These are phyloP conservation scores for Letharia lupina DNA, from an alignment of 495 filamentous ascomycete genomes.

Conservation along the genomic window DNA sequence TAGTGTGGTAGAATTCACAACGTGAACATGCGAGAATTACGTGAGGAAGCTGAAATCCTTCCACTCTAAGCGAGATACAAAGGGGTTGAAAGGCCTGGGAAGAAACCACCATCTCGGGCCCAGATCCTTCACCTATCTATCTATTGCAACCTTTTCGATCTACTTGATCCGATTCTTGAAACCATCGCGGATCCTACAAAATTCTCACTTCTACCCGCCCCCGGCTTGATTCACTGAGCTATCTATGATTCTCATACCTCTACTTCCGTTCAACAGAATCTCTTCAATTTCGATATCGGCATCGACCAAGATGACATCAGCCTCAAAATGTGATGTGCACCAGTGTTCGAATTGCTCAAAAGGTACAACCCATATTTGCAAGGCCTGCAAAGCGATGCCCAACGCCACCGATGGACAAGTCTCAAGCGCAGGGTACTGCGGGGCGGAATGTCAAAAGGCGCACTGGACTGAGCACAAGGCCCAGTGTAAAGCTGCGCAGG, in stretches of 20 bases:
- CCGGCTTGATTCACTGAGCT: too few relatives aligned
- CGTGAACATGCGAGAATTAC: not conserved
- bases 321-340: not conserved
- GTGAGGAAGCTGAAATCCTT: not conserved
- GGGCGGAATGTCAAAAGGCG: conserved; percentile 11
- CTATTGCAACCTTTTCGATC: too few relatives aligned
- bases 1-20: not conserved
- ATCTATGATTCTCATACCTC: too few relatives aligned
- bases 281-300: not conserved
- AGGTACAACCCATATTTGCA: not conserved
- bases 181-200: too few relatives aligned
- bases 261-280: too few relatives aligned
- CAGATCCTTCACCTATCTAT: too few relatives aligned
- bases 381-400: not conserved
- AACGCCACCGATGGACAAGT: not conserved
- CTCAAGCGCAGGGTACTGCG: conserved; percentile 5
- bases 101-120: too few relatives aligned
- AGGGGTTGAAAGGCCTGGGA: too few relatives aligned
- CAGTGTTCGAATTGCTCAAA: conserved; percentile 2
- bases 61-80: too few relatives aligned
- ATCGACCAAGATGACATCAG: not conserved
- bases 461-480: conserved; percentile 13
- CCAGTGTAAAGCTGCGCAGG: conserved; percentile 6
- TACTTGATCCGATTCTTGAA: too few relatives aligned
- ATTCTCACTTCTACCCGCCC: too few relatives aligned